A percentile compares a stretch with the other conserved stretches of the same genome.
These are phyloP conservation scores for Fomitopsis palustris DNA, from an alignment of 1,284 basidiomycete species.

Conservation along the genomic window DNA sequence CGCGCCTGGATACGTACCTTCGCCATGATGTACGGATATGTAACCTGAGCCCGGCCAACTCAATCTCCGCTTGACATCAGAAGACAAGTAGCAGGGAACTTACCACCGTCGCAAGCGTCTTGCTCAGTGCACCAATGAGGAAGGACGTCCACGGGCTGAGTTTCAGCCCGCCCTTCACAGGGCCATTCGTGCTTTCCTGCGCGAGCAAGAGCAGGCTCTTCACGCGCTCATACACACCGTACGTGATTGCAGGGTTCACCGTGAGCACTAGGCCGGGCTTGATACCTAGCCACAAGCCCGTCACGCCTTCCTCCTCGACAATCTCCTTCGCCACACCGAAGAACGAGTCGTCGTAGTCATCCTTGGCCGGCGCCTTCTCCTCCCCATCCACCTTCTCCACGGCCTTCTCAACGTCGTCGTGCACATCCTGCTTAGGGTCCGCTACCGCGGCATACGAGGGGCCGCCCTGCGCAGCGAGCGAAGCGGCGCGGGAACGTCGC, in stretches of 20 bases:
- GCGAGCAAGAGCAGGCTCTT: slow-evolving; percentile 69
- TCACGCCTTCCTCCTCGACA: slow-evolving; percentile 86
- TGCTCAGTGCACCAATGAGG: slow-evolving; percentile 88
- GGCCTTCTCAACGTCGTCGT: slow-evolving; percentile 13
- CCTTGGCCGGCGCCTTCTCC: slow-evolving; percentile 46
- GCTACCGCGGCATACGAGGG: slow-evolving; percentile 4
- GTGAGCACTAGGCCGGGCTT: slow-evolving; percentile 92
- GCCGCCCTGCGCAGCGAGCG: not conserved
- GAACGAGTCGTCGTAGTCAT: slow-evolving; percentile 62
- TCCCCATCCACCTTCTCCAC: slow-evolving; percentile 41
- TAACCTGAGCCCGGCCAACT: slow-evolving; percentile 50
- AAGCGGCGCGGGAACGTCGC: slow-evolving; percentile 4
- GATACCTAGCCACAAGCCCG: slow-evolving; percentile 93
- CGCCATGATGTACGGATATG: slow-evolving; percentile 93
- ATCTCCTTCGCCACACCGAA: slow-evolving; percentile 83
- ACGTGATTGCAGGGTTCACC: slow-evolving; percentile 97
- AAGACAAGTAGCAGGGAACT: slow-evolving; percentile 30
- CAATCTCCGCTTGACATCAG: not conserved
- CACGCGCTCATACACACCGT: slow-evolving; percentile 92
- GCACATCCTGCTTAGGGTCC: slow-evolving; percentile 10
- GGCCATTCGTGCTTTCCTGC: slow-evolving; percentile 41
- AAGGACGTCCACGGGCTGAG: slow-evolving; percentile 84
- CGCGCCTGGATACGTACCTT: slow-evolving; percentile 96
- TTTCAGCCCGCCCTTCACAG: slow-evolving; percentile 39
- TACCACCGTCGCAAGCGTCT: slow-evolving; percentile 94